A percentile compares a stretch with the other conserved stretches of the same genome.
phyloP scores from a whole-genome alignment of 2,329 filamentous ascomycete genomes.

The Setomelanomma holmii region DNA sequence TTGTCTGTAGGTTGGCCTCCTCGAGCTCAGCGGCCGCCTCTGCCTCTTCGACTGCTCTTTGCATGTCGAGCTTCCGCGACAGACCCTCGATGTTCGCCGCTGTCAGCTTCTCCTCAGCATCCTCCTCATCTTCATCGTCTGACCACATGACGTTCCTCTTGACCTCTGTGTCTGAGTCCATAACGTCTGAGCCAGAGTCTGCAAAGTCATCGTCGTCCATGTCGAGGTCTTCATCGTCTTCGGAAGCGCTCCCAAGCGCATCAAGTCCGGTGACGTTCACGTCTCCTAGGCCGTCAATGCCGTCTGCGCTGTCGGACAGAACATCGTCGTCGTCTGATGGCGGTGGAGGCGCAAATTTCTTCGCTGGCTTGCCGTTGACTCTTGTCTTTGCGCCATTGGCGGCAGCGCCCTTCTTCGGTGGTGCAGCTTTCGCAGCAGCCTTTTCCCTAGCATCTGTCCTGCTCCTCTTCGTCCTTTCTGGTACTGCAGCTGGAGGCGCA shows the following conservation, averaged over 20 bases:
- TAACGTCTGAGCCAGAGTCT: conserved; percentile 50
- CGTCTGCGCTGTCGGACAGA: conserved; percentile 27
- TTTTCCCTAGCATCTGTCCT: conserved; percentile 53
- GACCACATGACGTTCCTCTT: conserved; percentile 78
- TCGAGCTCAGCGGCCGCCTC: conserved; percentile 86
- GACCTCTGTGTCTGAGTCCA: conserved; percentile 68
- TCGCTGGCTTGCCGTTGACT: conserved; percentile 37
- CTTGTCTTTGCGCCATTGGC: conserved; percentile 43
- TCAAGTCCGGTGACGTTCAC: conserved; percentile 49
- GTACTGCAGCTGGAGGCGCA: conserved; percentile 61
- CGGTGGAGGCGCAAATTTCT: conserved; percentile 40
- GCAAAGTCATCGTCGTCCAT: conserved; percentile 51
- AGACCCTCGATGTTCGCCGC: conserved; percentile 96
- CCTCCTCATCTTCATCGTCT: conserved; percentile 93
- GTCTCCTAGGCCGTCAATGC: conserved; percentile 33
- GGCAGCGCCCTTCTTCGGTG: conserved; percentile 50
- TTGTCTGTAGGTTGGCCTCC: conserved; percentile 87
- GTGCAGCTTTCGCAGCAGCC: conserved; percentile 17
- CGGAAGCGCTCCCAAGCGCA: conserved; percentile 48
- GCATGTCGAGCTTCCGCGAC: conserved; percentile 80
- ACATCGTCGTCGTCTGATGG: conserved; percentile 46
- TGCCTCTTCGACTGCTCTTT: conserved; percentile 78
- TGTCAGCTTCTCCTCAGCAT: conserved; percentile 86
- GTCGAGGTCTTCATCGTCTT: conserved; percentile 47
- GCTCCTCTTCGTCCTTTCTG: conserved; percentile 64